Base-by-base conservation (phyloP, 192 early-diverging fungal species). In the Jimgerdemannia flammicorona region DNA sequence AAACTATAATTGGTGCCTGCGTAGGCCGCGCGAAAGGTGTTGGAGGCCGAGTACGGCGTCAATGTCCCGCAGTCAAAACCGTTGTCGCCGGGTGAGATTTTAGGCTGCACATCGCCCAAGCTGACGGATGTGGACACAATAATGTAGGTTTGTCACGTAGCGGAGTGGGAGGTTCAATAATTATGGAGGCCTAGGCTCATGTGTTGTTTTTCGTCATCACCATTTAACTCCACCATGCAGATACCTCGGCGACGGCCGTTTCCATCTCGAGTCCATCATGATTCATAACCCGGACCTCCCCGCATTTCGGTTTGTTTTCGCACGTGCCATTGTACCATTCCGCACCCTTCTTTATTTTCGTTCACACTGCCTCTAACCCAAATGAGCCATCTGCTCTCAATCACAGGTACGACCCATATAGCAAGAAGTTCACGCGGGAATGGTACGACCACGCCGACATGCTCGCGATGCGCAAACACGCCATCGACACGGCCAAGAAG, bases 241-340 rank as follows among this genome's bases (percentile, higher is more conserved):
- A 54, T 91, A 87, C 80, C 81, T 95, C 67, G 98, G 96, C 43
- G 98, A 99, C 75, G 98, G 98, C 3, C 86, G 97, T 59, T 99
- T 99, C 81, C 98, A 99, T 85, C 85, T 99, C 41, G 98, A 99
- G 82, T 93, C 97, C 20, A 97, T 98, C 73, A 98, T 99, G 98
- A 98, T 99, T 67, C 92, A 95, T 72, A 99, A 99, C 77, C 97
- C 97, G 1, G 81, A 87, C 0, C 76, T 99, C 67, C 90, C 93
- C 20, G 94, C 96, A 11, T 98, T 93, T 81, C 91, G 94, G 72
- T 92, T 72, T 64, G 54, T 41, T 54, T 8, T 64, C 43, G 29
- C 9, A 63, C 70, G 43, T 71, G 67, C n/a, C 59, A 18, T 29
- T 39, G 29, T 29, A 29, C 29, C 29, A 29, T 29, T 59, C 9